Conservation (phyloP, 495 filamentous ascomycete species). For the Hypoxylon cercidicola region DNA sequence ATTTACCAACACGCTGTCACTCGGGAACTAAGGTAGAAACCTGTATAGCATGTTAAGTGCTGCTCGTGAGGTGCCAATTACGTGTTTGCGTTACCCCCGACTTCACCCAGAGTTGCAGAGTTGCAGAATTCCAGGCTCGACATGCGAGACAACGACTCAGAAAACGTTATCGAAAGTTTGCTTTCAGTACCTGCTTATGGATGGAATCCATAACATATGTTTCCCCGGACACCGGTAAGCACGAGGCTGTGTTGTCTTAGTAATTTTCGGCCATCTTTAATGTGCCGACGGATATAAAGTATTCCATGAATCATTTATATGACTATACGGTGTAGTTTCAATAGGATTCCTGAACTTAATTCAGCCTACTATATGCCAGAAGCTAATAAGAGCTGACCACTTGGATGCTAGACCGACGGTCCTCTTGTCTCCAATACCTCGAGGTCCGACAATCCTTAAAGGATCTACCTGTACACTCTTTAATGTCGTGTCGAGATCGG, state of each 20-base stretch:
- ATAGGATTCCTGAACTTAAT: conserved; percentile 1
- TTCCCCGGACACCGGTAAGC: conserved; percentile 14
- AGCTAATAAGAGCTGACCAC: background rate
- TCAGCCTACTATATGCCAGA: conserved; percentile 1
- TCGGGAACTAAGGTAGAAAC: background rate
- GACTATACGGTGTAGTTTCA: background rate
- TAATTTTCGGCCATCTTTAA: conserved; percentile 39
- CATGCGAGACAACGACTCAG: conserved; percentile 16
- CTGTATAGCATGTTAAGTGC: background rate
- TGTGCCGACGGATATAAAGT: conserved; percentile 23
- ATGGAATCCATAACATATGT: conserved; percentile 6
- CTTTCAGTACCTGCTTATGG: background rate
- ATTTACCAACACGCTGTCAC: background rate
- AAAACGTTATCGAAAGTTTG: conserved; percentile 10
- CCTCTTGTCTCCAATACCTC: background rate
- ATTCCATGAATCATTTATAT: conserved; percentile 28
- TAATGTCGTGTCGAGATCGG: background rate
- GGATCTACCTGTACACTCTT: background rate
- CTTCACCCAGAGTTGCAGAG: conserved; percentile 24
- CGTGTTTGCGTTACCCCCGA: conserved; percentile 24
- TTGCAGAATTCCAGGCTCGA: conserved; percentile 14
- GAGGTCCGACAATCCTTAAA: background rate
- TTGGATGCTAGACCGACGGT: background rate
- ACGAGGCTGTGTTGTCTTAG: conserved; percentile 19
- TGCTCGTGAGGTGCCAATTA: conserved; percentile 18